Base-by-base conservation (phyloP, 371 early-diverging fungal species). In the Batrachochytrium dendrobatidis region DNA sequence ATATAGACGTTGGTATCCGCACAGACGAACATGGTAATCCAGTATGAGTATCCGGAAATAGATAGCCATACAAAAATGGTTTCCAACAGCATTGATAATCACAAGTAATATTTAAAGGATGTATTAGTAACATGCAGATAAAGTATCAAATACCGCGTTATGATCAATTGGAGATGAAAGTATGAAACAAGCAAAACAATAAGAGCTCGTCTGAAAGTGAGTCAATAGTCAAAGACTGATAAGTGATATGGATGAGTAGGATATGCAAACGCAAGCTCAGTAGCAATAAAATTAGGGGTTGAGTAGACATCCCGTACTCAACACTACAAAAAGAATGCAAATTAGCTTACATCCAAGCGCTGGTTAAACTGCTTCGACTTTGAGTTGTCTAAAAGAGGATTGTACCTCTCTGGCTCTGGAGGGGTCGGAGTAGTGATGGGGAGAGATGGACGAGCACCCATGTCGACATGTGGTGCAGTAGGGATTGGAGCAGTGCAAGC, bases 331-430 rank as follows among this genome's bases (percentile, higher is more conserved):
- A n/a, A 12, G 25, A 25, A 28, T 6, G 15, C 29, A 30, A n/a
- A 3, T 24, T 10, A 4, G 59, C 63, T 32, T 61, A 67, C 68
- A 35, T 67, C 68, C n/a, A 61, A n/a, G n/a, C 68, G 52, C 43
- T 55, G 57, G 45, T 55, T 67, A 57, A 67, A 67, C 43, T 63
- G 63, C 49, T 67, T 67, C 8, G 62, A 62, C 48, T 61, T 67
- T 20, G 64, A 59, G 30, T 67, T 60, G 18, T 67, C 68, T 32
- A 58, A 50, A 12, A 64, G 25, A 4, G 68, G 63, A 30, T 54
- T 18, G n/a, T 54, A 26, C 17, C 48, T 18, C n/a, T 30, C 25
- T 3, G 56, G 25, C 7, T 25, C 46, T 5, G 51, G 32, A 7
- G 53, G 33, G 2, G 59, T 33, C 5, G 28, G 25, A 30, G 55